Evolutionary conservation across 495 filamentous ascomycete genomes (phyloP), one percentile per base, ranked within the genome.

Genomic region (Pseudomonodictys pantanalensis): DNA sequence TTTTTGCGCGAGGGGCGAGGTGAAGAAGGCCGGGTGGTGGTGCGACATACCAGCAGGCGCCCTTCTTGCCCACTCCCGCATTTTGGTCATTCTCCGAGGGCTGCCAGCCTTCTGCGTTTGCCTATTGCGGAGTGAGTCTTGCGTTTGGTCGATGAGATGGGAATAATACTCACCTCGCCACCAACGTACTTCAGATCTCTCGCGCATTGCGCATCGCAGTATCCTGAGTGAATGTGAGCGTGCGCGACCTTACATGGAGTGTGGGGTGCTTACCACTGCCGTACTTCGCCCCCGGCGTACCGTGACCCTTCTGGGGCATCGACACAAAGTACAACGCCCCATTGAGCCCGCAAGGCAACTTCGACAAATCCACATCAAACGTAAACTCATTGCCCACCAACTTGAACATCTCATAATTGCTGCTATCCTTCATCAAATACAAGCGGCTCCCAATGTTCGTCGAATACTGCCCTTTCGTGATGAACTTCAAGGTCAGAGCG

Each of bases 191-290:
- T 72, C 22, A 70, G 67, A n/a, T 74, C 71, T 35, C 68, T 63
- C 0, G 74, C 77, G 69, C 86, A 88, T 66, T 88, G 86, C 7
- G 84, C 79, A 68, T 88, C 86, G 67, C 86, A 89, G 74, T 89
- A 88, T 0, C 85, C 59, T 62, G 17, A 17, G 38, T 17, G 15
- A 17, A 29, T 28, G 28, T 53, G 11, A 52, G 57, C 35, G 42
- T 28, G 15, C 3, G 22, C 26, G 11, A 24, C 12, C n/a, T 18
- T 17, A 59, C 5, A 5, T 2, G 5, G 26, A 22, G 24, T 17
- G 39, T 2, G 3, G 41, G 7, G 9, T 11, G 45, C 50, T 8
- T 56, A 62, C 59, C 85, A 32, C 83, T 83, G 25, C 85, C 85
- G 71, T 86, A 88, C 18, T 75, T 69, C 7, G 84, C 83, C 17